Conservation (phyloP, 805 yeast species). For the Candida multigemmis region DNA sequence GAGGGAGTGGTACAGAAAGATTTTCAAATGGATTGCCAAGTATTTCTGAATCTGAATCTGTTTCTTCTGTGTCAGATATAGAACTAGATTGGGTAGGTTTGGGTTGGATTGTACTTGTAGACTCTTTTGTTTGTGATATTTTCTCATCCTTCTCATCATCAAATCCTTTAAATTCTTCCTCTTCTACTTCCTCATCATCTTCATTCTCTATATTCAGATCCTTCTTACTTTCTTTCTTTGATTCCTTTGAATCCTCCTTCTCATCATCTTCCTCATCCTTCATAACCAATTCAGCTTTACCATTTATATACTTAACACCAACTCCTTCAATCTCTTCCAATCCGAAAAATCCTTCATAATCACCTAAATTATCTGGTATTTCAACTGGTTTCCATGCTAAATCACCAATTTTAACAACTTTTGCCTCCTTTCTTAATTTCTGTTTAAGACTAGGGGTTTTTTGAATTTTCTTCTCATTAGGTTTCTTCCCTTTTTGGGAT, state of each 20-base stretch:
- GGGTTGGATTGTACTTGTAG: background rate
- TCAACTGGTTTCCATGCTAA: conserved; percentile 76
- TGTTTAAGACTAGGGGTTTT: conserved; percentile 18
- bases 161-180: conserved; percentile 17
- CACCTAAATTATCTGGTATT: conserved; percentile 75
- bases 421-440: conserved; percentile 20
- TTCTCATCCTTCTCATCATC: conserved; percentile 12
- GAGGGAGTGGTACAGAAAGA: conserved; percentile 18
- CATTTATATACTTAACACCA: conserved; percentile 65
- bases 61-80: conserved; percentile 2
- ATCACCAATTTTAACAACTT: conserved; percentile 39
- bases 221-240: conserved; percentile 9
- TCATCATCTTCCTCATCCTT: conserved; percentile 21
- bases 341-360: conserved; percentile 86
- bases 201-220: conserved; percentile 9
- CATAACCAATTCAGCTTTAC: conserved; percentile 47
- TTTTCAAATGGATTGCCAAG: conserved; percentile 20
- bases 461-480: conserved; percentile 1
- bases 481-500: conserved; percentile 1
- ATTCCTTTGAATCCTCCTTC: conserved; percentile 5
- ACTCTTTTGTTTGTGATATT: conserved; percentile 2
- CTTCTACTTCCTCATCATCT: conserved; percentile 15
- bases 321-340: conserved; percentile 93
- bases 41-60: conserved; percentile 8
- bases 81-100: background rate